Evolutionary conservation across 768 basidiomycete species (phyloP), one percentile per base, ranked within the genome.

Genomic region (Lepiota subincarnata): DNA sequence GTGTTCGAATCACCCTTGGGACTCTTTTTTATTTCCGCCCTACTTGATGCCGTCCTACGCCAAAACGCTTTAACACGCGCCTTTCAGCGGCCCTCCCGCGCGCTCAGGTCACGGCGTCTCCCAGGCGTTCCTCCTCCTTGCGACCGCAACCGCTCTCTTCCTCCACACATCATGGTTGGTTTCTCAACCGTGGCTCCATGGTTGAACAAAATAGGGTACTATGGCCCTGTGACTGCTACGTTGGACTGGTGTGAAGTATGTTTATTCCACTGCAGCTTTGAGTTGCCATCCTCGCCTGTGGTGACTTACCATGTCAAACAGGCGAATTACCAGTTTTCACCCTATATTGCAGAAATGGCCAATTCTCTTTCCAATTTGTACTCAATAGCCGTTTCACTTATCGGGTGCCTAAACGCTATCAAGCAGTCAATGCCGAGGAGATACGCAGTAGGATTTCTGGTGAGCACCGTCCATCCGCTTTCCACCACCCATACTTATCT

Each of bases 271-370:
- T 11, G 4, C 31, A 6, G 6, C 20, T 16, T n/a, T n/a, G n/a
- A n/a, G n/a, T n/a, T n/a, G 5, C 42, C 36, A 35, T 13, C 7
- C 24, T 24, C 5, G 13, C 39, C 3, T 14, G 36, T 16, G n/a
- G 16, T 4, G 14, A 7, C 47, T 22, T 16, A 58, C 48, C 39
- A 42, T 34, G 36, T 44, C 42, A n/a, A 41, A 40, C 60, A 92
- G 83, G 73, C 77, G 46, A 92, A 91, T 64, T 88, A 91, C 67
- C 83, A 86, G 63, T 87, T 88, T 68, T 82, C 85, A 3, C 78
- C 79, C 13, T 88, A 87, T 62, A 77, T 92, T 45, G 89, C 89
- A 22, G 89, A 92, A 64, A 79, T 86, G 65, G 79, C 82, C 47
- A 92, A 90, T 67, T 79, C 84, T 0, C 73, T 87, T 54, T 88